These are phyloP conservation scores for Colletotrichum noveboracense DNA, from an alignment of 2,329 filamentous ascomycete species.

Conservation along the genomic window DNA sequence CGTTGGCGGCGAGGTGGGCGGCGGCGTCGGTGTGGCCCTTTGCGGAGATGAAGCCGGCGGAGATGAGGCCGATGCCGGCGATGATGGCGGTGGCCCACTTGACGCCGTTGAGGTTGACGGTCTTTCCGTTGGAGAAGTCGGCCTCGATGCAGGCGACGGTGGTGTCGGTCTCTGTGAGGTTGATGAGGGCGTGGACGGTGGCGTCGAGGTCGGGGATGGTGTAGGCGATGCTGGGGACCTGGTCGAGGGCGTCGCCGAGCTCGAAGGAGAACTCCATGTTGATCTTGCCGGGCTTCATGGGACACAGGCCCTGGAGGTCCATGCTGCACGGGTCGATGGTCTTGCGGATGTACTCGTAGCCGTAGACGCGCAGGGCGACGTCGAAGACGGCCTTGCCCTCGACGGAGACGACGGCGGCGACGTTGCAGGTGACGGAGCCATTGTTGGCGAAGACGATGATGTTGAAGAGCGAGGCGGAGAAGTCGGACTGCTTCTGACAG, in stretches of 20 bases:
- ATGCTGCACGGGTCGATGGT: slow-evolving; percentile 78
- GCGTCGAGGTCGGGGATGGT: slow-evolving; percentile 91
- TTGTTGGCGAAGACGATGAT: slow-evolving; percentile 81
- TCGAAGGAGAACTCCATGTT: slow-evolving; percentile 56
- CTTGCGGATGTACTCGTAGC: slow-evolving; percentile 71
- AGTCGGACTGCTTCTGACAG: slow-evolving; percentile 83
- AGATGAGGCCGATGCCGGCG: slow-evolving; percentile 80
- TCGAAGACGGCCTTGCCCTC: slow-evolving; percentile 82
- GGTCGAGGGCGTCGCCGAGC: slow-evolving; percentile 51
- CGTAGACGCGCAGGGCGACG: slow-evolving; percentile 80
- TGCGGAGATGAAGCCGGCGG: slow-evolving; percentile 88
- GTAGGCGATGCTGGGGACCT: slow-evolving; percentile 76
- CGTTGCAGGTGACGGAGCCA: slow-evolving; percentile 72
- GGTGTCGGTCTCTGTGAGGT: slow-evolving; percentile 63
- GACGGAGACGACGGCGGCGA: slow-evolving; percentile 83
- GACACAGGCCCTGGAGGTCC: slow-evolving; percentile 79
- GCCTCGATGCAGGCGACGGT: slow-evolving; percentile 88
- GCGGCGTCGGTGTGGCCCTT: slow-evolving; percentile 93
- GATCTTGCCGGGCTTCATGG: slow-evolving; percentile 85
- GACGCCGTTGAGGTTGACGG: slow-evolving; percentile 85
- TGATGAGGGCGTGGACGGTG: slow-evolving; percentile 82
- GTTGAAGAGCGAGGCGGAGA: slow-evolving; percentile 88
- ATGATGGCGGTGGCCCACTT: slow-evolving; percentile 91
- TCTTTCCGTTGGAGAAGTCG: slow-evolving; percentile 87
- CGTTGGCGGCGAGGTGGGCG: slow-evolving; percentile 91